Percentiles rank a stretch among this genome's conserved stretches.
phyloP scores from a whole-genome alignment of 805 yeast genomes.

The Diddensiella transvaalensis region DNA sequence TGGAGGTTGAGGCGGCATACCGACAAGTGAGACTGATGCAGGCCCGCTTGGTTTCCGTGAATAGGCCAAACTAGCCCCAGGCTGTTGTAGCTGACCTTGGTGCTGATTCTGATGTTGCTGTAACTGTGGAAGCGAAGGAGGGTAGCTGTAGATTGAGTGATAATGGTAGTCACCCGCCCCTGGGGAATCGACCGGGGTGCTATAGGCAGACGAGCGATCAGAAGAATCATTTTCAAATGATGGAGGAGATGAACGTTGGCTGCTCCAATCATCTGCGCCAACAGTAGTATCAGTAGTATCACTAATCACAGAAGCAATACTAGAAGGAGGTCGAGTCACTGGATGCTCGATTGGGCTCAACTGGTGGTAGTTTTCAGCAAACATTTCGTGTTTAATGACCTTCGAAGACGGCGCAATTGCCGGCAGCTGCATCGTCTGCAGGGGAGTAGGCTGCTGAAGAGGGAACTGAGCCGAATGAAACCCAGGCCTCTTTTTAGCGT shows the following conservation, averaged over 20 bases:
- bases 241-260: background rate
- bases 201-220: background rate
- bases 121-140: background rate
- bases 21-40: background rate
- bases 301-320: background rate
- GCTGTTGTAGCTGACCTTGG: background rate
- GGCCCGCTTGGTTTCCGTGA: background rate
- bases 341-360: background rate
- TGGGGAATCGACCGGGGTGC: constrained; percentile 1
- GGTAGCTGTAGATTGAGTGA: background rate
- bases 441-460: background rate
- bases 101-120: no score
- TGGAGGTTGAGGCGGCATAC: background rate
- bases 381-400: background rate
- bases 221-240: background rate
- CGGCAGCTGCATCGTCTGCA: background rate
- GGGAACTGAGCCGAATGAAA: background rate
- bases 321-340: background rate
- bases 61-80: background rate
- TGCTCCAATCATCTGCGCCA: background rate
- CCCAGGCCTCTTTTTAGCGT: background rate
- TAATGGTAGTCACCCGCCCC: background rate
- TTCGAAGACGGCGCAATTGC: background rate
- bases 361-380: background rate
- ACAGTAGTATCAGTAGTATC: background rate